Conservation (phyloP, 116 monocot genomes). For the Zostera marina region DNA sequence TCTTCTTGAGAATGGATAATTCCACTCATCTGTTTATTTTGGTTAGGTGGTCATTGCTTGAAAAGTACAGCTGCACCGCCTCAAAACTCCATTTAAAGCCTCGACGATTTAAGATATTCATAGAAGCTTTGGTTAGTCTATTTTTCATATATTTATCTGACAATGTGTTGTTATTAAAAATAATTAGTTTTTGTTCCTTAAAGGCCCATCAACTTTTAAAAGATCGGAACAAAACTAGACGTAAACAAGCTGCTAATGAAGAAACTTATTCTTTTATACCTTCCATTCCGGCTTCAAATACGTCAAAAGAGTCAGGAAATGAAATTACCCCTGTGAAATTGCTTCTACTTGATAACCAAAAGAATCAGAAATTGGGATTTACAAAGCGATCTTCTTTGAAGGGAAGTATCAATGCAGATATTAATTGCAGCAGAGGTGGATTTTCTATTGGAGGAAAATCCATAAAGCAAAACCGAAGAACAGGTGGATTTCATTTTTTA, state of each 20-base stretch:
- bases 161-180: background rate
- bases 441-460: constrained; percentile 20
- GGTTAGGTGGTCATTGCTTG: constrained; percentile 91
- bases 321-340: constrained; percentile 36
- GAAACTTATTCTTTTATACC: constrained; percentile 33
- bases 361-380: constrained; percentile 25
- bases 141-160: background rate
- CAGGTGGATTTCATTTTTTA: constrained; percentile 31
- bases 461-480: constrained; percentile 46
- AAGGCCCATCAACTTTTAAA: constrained; percentile 91
- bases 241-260: constrained; percentile 46
- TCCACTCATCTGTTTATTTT: background rate
- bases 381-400: constrained; percentile 29
- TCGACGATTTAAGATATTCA: constrained; percentile 83
- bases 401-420: constrained; percentile 22
- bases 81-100: constrained; percentile 94
- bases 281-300: constrained; percentile 15
- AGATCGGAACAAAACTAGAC: constrained; percentile 72
- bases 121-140: constrained; percentile 76
- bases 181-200: constrained; percentile 2
- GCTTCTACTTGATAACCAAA: constrained; percentile 28
- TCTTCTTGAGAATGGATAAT: background rate
- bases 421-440: constrained; percentile 26
- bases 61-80: constrained; percentile 89
- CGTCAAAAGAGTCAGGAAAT: constrained; percentile 32